A percentile compares a stretch with the other conserved stretches of the same genome.
Evolutionary conservation across 371 early-diverging fungal species (phyloP).

Genomic region (Syncephalastrum monosporum): DNA sequence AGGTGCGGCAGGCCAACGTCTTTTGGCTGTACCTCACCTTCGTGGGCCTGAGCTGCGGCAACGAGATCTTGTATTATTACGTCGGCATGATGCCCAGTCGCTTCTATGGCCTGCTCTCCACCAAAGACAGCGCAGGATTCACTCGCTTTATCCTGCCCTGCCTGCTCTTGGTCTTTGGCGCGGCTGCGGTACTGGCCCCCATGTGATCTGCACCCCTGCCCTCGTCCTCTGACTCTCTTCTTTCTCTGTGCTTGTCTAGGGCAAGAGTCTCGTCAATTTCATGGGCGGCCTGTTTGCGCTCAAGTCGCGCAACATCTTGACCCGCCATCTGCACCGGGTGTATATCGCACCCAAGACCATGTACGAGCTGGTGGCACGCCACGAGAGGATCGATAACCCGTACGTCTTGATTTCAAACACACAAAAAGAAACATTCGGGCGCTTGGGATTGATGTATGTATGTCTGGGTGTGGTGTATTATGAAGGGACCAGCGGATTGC

Average conservation of each 20-base stretch:
- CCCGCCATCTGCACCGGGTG: conserved; percentile 55
- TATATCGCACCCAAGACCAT: conserved; percentile 63
- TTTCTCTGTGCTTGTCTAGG: conserved; percentile 11
- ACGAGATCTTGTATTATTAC: conserved; percentile 68
- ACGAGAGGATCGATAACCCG: conserved; percentile 71
- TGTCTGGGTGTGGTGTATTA: neutral
- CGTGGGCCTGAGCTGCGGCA: conserved; percentile 38
- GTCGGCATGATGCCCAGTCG: conserved; percentile 70
- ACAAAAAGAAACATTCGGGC: conserved; percentile 1
- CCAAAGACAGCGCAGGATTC: conserved; percentile 63
- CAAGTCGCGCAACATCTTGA: conserved; percentile 55
- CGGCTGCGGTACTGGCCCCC: conserved; percentile 50
- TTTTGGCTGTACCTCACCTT: conserved; percentile 52
- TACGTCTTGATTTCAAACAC: conserved; percentile 23
- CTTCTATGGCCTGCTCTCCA: conserved; percentile 70
- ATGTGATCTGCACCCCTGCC: neutral
- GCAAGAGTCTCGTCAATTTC: conserved; percentile 57
- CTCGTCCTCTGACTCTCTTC: neutral
- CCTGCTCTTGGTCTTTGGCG: conserved; percentile 52
- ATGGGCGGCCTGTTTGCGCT: conserved; percentile 59
- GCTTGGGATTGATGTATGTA: neutral
- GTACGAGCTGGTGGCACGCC: conserved; percentile 57
- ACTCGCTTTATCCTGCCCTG: conserved; percentile 46
- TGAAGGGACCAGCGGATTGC: conserved; percentile 85
- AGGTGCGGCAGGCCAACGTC: conserved; percentile 27